Conservation (phyloP, 306 rosid genomes). For the Rosa lucieae region DNA sequence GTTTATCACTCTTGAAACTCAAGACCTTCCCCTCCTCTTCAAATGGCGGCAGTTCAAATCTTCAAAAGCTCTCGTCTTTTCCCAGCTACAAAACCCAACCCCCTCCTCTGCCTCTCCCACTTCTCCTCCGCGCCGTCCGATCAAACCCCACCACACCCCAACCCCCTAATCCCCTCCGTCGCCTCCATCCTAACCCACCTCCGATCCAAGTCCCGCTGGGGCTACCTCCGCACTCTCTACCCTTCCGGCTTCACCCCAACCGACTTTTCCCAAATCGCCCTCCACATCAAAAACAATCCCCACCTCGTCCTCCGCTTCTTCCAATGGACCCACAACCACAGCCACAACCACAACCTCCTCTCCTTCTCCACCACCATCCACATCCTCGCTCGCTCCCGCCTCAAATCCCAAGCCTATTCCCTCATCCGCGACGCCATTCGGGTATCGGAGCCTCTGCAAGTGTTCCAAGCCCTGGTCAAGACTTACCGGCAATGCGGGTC, state of each 20-base stretch:
- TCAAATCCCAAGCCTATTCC: conserved; percentile 47
- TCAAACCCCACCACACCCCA: background rate
- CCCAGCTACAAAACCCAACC: conserved; percentile 16
- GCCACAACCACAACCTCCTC: conserved; percentile 61
- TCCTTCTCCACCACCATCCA: conserved; percentile 69
- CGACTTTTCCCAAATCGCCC: conserved; percentile 57
- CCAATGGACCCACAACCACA: conserved; percentile 49
- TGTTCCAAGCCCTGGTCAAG: conserved; percentile 58
- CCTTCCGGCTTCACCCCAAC: conserved; percentile 51
- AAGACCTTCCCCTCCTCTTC: background rate
- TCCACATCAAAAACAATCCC: conserved; percentile 59
- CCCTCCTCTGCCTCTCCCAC: background rate
- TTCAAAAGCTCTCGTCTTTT: conserved; percentile 23
- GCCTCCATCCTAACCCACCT: conserved; percentile 61
- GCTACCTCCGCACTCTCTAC: conserved; percentile 47
- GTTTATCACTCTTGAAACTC: too few relatives aligned
- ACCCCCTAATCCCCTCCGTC: conserved; percentile 27
- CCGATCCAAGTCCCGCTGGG: conserved; percentile 83
- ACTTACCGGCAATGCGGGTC: conserved; percentile 62
- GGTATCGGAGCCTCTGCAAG: conserved; percentile 36
- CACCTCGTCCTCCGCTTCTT: conserved; percentile 75
- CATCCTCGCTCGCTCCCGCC: conserved; percentile 72
- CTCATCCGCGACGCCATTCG: conserved; percentile 49
- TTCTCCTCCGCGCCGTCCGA: conserved; percentile 20
- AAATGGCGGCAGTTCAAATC: conserved; percentile 31